Evolutionary conservation across 305 asterid species (phyloP).

Genomic region (Solanum hybrid): DNA sequence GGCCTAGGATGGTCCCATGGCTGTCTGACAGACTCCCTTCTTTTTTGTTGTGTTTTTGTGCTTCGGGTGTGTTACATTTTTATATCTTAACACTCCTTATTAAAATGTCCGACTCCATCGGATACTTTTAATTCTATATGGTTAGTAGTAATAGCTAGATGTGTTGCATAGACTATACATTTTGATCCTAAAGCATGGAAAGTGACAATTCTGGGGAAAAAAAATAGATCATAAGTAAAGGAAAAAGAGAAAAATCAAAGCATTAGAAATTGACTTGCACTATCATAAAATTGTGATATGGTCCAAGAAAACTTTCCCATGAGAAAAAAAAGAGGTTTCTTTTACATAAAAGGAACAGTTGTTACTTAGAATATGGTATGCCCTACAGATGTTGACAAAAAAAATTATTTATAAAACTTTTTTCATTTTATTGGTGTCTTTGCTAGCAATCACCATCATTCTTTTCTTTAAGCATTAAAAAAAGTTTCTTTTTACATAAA

Average conservation of each 20-base stretch:
- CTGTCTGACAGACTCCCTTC: no score
- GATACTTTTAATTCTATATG: background rate
- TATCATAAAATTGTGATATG: background rate
- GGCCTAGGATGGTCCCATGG: no score
- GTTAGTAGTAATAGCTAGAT: background rate
- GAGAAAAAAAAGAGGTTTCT: background rate
- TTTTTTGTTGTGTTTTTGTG: no score
- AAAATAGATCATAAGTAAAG: background rate
- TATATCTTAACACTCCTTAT: background rate
- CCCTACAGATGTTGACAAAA: background rate
- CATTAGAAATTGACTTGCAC: background rate
- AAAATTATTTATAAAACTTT: background rate
- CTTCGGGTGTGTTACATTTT: no score
- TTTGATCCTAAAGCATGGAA: background rate
- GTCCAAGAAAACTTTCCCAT: background rate
- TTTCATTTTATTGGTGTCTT: background rate
- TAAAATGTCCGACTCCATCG: no score
- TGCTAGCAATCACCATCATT: background rate
- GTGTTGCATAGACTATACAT: background rate
- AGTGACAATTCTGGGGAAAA: background rate
- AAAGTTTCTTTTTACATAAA: background rate
- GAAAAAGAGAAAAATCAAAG: background rate
- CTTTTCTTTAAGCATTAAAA: background rate
- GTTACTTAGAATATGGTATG: background rate
- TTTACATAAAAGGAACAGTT: background rate